A percentile compares a stretch with the other conserved stretches of the same genome.
Evolutionary conservation across 1,284 basidiomycete genomes (phyloP).

Genomic region (Tausonia pullulans): DNA sequence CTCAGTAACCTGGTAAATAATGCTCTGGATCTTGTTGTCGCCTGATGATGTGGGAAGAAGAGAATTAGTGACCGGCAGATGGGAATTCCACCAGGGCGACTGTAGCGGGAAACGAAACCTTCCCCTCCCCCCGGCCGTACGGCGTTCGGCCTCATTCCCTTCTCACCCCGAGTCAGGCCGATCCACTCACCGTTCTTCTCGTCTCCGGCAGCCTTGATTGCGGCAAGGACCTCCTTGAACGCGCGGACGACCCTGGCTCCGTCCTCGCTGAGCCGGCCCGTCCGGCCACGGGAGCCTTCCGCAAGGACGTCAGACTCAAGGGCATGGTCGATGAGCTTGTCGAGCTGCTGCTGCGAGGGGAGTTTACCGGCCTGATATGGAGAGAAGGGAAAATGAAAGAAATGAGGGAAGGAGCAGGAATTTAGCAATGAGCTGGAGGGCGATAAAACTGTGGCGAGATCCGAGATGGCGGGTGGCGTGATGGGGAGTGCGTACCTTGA

Average conservation of each 20-base stretch:
- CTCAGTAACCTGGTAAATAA: slow-evolving; percentile 28
- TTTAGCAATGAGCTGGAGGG: too few relatives aligned
- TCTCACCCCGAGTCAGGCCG: neutral
- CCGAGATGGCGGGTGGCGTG: too few relatives aligned
- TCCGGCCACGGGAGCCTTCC: slow-evolving; percentile 24
- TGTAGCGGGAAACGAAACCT: too few relatives aligned
- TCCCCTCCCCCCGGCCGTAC: too few relatives aligned
- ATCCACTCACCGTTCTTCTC: slow-evolving; percentile 30
- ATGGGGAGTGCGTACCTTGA: slow-evolving; percentile 20
- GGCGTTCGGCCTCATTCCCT: too few relatives aligned
- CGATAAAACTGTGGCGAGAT: too few relatives aligned
- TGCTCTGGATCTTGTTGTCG: slow-evolving; percentile 37
- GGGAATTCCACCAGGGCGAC: too few relatives aligned
- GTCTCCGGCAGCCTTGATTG: slow-evolving; percentile 29
- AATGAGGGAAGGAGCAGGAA: neutral
- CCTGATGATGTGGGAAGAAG: neutral
- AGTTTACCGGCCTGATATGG: slow-evolving; percentile 28
- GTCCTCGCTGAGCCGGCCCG: slow-evolving; percentile 28
- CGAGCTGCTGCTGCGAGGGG: slow-evolving; percentile 30
- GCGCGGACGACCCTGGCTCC: slow-evolving; percentile 31
- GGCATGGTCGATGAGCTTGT: slow-evolving; percentile 28
- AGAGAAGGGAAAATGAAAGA: neutral
- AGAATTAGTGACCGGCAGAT: neutral
- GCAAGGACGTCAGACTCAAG: slow-evolving; percentile 31
- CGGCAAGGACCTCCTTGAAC: slow-evolving; percentile 27